Evolutionary conservation across 495 filamentous ascomycete species (phyloP).

Genomic region (Cudoniella acicularis): DNA sequence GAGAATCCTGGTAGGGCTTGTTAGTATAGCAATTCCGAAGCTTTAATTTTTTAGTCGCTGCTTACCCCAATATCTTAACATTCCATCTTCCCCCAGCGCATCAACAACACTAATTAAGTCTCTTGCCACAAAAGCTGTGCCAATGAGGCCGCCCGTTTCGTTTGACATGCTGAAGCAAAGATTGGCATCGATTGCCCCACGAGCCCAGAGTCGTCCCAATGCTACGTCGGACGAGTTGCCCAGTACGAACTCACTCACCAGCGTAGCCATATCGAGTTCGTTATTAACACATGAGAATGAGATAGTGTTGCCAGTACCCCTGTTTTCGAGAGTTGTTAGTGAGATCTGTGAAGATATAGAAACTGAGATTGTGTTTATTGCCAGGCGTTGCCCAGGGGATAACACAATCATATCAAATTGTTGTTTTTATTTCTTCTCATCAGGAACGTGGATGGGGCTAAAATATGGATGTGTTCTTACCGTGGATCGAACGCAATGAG

Average conservation of each 20-base stretch:
- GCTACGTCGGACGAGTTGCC: constrained; percentile 23
- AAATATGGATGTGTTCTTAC: constrained; percentile 16
- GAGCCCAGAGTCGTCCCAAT: constrained; percentile 24
- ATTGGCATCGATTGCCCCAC: constrained; percentile 31
- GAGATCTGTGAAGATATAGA: too few relatives aligned
- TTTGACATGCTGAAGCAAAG: constrained; percentile 41
- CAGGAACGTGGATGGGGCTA: too few relatives aligned
- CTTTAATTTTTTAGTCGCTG: background rate
- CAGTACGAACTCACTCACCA: background rate
- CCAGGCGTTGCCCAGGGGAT: too few relatives aligned
- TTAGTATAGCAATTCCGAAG: background rate
- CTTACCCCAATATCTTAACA: constrained; percentile 45
- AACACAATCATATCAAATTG: too few relatives aligned
- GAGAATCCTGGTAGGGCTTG: constrained; percentile 48
- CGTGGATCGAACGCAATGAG: constrained; percentile 40
- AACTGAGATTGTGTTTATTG: too few relatives aligned
- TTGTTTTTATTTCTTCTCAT: too few relatives aligned
- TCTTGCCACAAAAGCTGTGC: constrained; percentile 33
- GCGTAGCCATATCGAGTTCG: background rate
- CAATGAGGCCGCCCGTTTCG: constrained; percentile 29
- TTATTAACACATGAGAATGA: constrained; percentile 34
- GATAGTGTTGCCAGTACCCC: constrained; percentile 36
- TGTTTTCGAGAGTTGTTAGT: constrained; percentile 3
- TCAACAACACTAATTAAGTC: constrained; percentile 46
- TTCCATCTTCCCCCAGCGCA: constrained; percentile 40